These are phyloP conservation scores for Sporothrix mexicana DNA, from an alignment of 2,329 filamentous ascomycete genomes.

Conservation along the genomic window DNA sequence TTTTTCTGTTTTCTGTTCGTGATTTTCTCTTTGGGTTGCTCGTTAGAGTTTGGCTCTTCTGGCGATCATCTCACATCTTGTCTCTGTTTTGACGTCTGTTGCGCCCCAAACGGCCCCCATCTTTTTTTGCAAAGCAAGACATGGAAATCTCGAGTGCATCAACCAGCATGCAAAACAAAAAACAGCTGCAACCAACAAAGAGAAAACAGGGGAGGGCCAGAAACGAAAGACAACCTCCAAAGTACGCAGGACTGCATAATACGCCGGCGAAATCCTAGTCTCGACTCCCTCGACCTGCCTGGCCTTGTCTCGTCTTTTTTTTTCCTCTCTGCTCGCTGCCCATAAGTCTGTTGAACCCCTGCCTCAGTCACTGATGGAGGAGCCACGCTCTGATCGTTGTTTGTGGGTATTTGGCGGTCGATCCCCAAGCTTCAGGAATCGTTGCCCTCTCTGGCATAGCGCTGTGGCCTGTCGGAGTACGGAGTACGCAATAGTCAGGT, in stretches of 20 bases:
- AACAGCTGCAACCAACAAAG: background rate
- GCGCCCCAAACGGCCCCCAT: conserved; percentile 9
- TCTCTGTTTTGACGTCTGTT: conserved; percentile 16
- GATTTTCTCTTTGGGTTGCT: background rate
- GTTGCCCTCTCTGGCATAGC: conserved; percentile 34
- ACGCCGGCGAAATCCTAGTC: background rate
- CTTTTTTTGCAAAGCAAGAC: conserved; percentile 8
- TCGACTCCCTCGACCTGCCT: background rate
- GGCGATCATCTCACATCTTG: conserved; percentile 12
- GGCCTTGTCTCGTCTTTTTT: background rate
- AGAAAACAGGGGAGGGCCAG: no score
- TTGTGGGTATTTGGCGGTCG: conserved; percentile 28
- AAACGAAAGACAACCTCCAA: background rate
- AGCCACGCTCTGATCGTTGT: conserved; percentile 16
- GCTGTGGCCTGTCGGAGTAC: conserved; percentile 13
- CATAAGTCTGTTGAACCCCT: background rate
- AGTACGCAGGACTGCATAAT: background rate
- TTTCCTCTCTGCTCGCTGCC: background rate
- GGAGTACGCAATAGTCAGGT: conserved; percentile 22
- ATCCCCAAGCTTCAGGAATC: conserved; percentile 32
- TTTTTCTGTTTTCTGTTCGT: conserved; percentile 5
- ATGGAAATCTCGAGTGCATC: conserved; percentile 21
- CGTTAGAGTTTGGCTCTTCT: background rate
- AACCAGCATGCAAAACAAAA: background rate
- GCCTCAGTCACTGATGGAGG: background rate